phyloP scores from a whole-genome alignment of 305 asterid species.

The Ilex paraguariensis region DNA sequence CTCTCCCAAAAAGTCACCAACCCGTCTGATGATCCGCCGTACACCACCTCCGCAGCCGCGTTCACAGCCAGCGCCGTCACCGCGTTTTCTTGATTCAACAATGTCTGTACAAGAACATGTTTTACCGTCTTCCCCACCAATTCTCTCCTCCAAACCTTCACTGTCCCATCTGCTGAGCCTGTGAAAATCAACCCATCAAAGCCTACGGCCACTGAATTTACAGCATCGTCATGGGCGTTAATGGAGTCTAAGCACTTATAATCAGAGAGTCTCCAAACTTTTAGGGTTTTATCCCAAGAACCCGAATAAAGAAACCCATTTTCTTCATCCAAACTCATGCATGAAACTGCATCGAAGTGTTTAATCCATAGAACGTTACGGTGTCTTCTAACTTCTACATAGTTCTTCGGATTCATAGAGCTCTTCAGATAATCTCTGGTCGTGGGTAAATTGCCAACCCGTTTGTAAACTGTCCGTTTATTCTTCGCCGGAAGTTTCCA shows the following conservation, averaged over 20 bases:
- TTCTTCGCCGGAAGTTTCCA: constrained; percentile 7
- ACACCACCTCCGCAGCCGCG: constrained; percentile 14
- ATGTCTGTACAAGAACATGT: constrained; percentile 29
- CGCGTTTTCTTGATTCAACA: constrained; percentile 35
- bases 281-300: constrained; percentile 19
- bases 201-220: constrained; percentile 18
- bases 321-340: constrained; percentile 14
- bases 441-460: constrained; percentile 21
- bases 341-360: constrained; percentile 23
- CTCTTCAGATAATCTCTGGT: constrained; percentile 11
- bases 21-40: constrained; percentile 45
- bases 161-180: constrained; percentile 42
- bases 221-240: constrained; percentile 19
- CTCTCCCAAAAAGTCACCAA: constrained; percentile 36
- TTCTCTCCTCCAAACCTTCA: constrained; percentile 29
- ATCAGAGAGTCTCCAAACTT: constrained; percentile 17
- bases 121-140: constrained; percentile 17
- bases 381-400: constrained; percentile 16
- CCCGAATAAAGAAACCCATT: constrained; percentile 17
- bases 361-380: constrained; percentile 11
- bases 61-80: constrained; percentile 35
- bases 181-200: constrained; percentile 24
- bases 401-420: constrained; percentile 18
- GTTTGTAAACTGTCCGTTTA: constrained; percentile 4
- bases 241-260: constrained; percentile 20